Conservation (phyloP, 257 asterid genomes). For the Scutellaria galericulata region DNA sequence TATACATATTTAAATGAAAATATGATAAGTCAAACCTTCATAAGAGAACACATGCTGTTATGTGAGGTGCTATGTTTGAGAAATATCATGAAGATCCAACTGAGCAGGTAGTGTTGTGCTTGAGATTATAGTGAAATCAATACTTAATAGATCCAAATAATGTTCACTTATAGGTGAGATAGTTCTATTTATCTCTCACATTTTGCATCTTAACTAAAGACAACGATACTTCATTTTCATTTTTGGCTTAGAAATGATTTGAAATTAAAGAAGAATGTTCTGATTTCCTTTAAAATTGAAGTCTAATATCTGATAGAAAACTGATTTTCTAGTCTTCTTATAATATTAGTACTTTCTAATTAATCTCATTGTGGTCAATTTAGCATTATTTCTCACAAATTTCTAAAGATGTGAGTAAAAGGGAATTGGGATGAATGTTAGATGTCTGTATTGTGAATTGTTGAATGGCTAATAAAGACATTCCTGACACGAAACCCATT, state of each 20-base stretch:
- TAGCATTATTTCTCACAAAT: not conserved
- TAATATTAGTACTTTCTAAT: not conserved
- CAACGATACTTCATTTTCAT: not conserved
- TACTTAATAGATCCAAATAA: too few species aligned
- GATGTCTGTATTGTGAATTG: conserved; percentile 1
- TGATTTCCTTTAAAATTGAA: not conserved
- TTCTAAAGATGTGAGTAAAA: not conserved
- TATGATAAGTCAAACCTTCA: not conserved
- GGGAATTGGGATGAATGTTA: not conserved
- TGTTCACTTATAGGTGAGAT: too few species aligned
- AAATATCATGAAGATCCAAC: conserved; percentile 11
- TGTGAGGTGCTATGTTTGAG: conserved; percentile 2
- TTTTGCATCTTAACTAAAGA: not conserved
- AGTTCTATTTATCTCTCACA: too few species aligned
- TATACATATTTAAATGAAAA: conserved; percentile 1
- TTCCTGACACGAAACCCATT: not conserved
- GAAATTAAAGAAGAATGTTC: not conserved
- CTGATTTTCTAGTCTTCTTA: not conserved
- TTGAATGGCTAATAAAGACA: not conserved
- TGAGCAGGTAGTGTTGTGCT: conserved; percentile 5
- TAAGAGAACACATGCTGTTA: conserved; percentile 12
- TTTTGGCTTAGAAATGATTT: not conserved
- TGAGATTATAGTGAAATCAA: conserved; percentile 9
- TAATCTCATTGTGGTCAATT: conserved; percentile 7
- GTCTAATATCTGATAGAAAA: not conserved